Evolutionary conservation across 192 early-diverging fungal genomes (phyloP).

Genomic region (Backusella luteola): DNA sequence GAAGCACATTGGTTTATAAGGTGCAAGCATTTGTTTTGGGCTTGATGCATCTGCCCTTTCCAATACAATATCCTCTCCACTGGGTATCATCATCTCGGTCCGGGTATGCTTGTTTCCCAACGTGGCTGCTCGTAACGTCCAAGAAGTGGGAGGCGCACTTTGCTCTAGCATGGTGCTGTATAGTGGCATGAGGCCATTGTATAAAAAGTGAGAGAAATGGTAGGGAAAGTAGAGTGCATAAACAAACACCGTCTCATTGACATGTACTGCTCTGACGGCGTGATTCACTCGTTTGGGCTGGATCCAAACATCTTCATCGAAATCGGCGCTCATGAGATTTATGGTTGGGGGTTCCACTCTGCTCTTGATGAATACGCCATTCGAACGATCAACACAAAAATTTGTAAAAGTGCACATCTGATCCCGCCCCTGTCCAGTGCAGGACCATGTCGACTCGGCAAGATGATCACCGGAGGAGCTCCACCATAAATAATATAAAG

Average conservation of each 20-base stretch:
- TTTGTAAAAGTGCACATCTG: conserved; percentile 31
- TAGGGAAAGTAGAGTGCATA: conserved; percentile 42
- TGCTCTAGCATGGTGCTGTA: conserved; percentile 37
- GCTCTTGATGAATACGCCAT: conserved; percentile 20
- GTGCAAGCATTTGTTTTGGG: conserved; percentile 4
- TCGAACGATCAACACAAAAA: conserved; percentile 30
- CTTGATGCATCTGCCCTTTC: conserved; percentile 4
- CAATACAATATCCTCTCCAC: conserved; percentile 18
- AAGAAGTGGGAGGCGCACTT: neutral
- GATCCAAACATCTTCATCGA: conserved; percentile 21
- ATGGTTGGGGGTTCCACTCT: conserved; percentile 6
- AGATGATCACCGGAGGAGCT: neutral
- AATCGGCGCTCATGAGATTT: conserved; percentile 19
- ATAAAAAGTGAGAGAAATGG: conserved; percentile 47
- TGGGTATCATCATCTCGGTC: conserved; percentile 16
- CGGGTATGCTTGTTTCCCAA: conserved; percentile 17
- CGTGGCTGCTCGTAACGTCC: conserved; percentile 29
- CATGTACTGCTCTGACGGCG: neutral
- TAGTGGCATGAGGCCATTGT: conserved; percentile 47
- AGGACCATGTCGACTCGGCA: conserved; percentile 2
- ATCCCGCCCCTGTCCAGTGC: conserved; percentile 18
- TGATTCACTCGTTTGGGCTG: neutral
- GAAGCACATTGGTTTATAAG: conserved; percentile 30
- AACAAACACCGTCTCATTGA: conserved; percentile 43
- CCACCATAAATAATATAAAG: neutral